Evolutionary conservation across 305 asterid species (phyloP), one percentile per base, ranked within the genome.

Genomic region (Fraxinus baroniana): DNA sequence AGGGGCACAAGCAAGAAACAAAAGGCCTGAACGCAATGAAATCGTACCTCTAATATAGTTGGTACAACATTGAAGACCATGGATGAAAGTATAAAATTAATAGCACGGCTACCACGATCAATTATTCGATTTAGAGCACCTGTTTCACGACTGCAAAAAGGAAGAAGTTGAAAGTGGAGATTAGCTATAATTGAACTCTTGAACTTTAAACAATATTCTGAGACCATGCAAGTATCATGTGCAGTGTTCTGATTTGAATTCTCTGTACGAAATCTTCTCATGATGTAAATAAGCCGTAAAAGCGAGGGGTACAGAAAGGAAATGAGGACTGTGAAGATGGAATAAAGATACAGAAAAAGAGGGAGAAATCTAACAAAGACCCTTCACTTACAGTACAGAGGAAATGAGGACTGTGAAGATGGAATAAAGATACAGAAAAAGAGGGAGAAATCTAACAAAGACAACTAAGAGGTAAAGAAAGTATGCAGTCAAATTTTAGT

Each of bases 91-190:
- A 96, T 91, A 87, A 94, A 96, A 86, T 96, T 94, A 83, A 96
- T 96, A 85, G 99, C 99, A 12, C 99, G 97, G 87, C 99, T 96
- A 86, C 99, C 99, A 84, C 99, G 98, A 83, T 96, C 99, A 77
- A 96, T 96, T 44, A 87, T 93, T 80, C 98, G 94, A 90, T 91
- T 94, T 70, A 96, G 94, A 80, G 91, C 98, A 86, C 99, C 99
- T 9, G 99, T 96, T 89, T 96, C 98, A 80, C 99, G 98, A 87
- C 99, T 96, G 90, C 83, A 88, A 35, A 81, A 49, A 84, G 33
- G 79, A 22, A 88, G 26, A 73, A 24, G 82, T 44, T 5, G 77
- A 55, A 81, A 74, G 84, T 26, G 72, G 84, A 78, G 74, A 74
- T 13, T 73, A 32, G 26, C 44, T 62, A 32, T 62, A 62, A 28